Evolutionary conservation across 169 alveolate genomes (phyloP).

Genomic region (Plasmodium inui): DNA sequence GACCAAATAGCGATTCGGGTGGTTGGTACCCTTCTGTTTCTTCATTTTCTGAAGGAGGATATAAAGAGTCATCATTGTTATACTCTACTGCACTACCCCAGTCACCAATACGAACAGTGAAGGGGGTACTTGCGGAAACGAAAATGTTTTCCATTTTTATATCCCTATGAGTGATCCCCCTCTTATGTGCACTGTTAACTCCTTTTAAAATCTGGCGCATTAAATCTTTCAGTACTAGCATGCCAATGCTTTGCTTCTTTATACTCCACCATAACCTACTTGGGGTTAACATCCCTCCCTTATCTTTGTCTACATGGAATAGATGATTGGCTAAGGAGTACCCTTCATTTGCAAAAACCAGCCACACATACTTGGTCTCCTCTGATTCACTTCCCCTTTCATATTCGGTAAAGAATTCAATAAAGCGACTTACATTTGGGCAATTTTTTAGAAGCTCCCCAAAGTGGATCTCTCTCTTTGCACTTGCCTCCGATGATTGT

Average conservation of each 20-base stretch:
- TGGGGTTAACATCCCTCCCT: constrained; percentile 39
- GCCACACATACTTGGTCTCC: constrained; percentile 41
- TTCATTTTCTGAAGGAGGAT: constrained; percentile 38
- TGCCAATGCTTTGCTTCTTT: constrained; percentile 68
- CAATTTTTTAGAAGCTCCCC: constrained; percentile 48
- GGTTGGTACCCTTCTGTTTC: constrained; percentile 76
- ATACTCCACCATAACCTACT: constrained; percentile 74
- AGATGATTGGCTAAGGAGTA: constrained; percentile 43
- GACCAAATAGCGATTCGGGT: constrained; percentile 71
- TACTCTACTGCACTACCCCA: constrained; percentile 76
- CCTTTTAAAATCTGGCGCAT: constrained; percentile 60
- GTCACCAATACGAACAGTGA: constrained; percentile 71
- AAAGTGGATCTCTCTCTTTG: constrained; percentile 70
- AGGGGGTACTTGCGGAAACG: constrained; percentile 60
- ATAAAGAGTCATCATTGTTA: constrained; percentile 17
- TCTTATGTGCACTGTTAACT: constrained; percentile 50
- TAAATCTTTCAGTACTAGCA: constrained; percentile 63
- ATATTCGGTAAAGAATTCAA: constrained; percentile 69
- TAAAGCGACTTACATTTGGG: constrained; percentile 61
- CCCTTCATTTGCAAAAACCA: constrained; percentile 73
- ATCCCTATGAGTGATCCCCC: constrained; percentile 62
- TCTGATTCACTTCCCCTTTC: constrained; percentile 16
- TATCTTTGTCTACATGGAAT: constrained; percentile 22
- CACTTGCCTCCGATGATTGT: constrained; percentile 36
- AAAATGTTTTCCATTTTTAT: constrained; percentile 72